These are phyloP conservation scores for Paxillus ammoniavirescens DNA, from an alignment of 768 basidiomycete genomes.

Conservation along the genomic window DNA sequence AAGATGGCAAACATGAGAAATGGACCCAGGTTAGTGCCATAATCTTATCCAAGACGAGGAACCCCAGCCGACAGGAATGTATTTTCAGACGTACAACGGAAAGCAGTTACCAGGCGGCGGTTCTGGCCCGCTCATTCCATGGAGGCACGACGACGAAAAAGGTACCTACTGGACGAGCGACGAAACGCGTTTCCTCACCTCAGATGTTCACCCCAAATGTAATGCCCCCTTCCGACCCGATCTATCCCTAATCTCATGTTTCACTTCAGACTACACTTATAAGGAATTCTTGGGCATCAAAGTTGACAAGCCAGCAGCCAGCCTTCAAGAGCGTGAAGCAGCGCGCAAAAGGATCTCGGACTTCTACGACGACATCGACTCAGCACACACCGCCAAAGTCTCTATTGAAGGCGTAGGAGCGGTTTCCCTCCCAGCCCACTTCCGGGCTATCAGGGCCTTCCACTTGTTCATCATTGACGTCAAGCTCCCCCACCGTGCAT, in stretches of 20 bases:
- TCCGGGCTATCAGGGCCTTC: slow-evolving; percentile 18
- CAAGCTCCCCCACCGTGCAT: slow-evolving; percentile 22
- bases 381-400: not conserved
- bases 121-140: slow-evolving; percentile 19
- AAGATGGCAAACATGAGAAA: slow-evolving; percentile 4
- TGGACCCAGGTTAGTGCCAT: slow-evolving; percentile 24
- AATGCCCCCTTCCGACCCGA: not conserved
- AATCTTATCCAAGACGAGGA: not conserved
- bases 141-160: slow-evolving; percentile 17
- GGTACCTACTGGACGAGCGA: slow-evolving; percentile 24
- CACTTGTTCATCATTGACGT: slow-evolving; percentile 26
- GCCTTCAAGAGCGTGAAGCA: slow-evolving; percentile 12
- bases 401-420: slow-evolving; percentile 6
- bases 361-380: slow-evolving; percentile 13
- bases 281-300: slow-evolving; percentile 23
- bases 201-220: slow-evolving; percentile 22
- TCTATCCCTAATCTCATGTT: not conserved
- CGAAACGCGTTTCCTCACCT: slow-evolving; percentile 21
- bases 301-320: slow-evolving; percentile 18
- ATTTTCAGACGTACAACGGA: slow-evolving; percentile 21
- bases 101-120: slow-evolving; percentile 13
- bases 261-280: slow-evolving; percentile 26
- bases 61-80: slow-evolving; percentile 21
- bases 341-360: slow-evolving; percentile 21
- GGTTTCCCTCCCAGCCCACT: slow-evolving; percentile 11